These are phyloP conservation scores for Picea sitchensis DNA, from an alignment of 75 land plant genomes.

Conservation along the genomic window DNA sequence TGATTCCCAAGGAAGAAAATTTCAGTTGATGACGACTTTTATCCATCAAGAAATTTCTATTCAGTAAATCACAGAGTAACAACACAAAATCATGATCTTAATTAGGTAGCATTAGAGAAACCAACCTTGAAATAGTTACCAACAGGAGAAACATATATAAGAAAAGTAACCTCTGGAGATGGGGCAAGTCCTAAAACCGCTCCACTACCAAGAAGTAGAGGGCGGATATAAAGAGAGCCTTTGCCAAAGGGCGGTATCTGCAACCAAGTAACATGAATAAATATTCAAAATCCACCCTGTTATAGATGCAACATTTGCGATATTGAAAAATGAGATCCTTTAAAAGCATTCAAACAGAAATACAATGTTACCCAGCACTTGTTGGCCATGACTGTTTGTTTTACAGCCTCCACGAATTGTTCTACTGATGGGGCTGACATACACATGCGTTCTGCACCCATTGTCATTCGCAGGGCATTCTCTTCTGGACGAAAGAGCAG, in stretches of 20 bases:
- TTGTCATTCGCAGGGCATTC: slow-evolving; percentile 38
- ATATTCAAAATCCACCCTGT: background rate
- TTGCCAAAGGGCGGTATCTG: slow-evolving; percentile 39
- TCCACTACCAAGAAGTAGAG: slow-evolving; percentile 28
- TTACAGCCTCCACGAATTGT: slow-evolving; percentile 40
- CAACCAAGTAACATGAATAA: background rate
- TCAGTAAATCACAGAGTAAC: background rate
- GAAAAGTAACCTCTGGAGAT: slow-evolving; percentile 28
- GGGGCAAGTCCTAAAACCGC: slow-evolving; percentile 27
- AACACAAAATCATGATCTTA: background rate
- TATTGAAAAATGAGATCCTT: background rate
- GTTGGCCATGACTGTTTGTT: slow-evolving; percentile 40
- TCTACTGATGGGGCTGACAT: slow-evolving; percentile 44
- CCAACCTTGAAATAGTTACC: slow-evolving; percentile 37
- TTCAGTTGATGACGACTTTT: no score
- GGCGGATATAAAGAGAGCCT: slow-evolving; percentile 32
- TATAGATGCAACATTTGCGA: background rate
- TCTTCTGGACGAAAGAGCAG: slow-evolving; percentile 43
- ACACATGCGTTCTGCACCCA: slow-evolving; percentile 40
- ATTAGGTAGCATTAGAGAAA: background rate
- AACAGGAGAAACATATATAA: slow-evolving; percentile 28
- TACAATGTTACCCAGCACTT: slow-evolving; percentile 28
- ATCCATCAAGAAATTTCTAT: no score
- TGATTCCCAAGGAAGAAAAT: no score
- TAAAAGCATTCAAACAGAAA: background rate